phyloP scores from a whole-genome alignment of 1,284 basidiomycete species.

The Boletellus deceptivus region DNA sequence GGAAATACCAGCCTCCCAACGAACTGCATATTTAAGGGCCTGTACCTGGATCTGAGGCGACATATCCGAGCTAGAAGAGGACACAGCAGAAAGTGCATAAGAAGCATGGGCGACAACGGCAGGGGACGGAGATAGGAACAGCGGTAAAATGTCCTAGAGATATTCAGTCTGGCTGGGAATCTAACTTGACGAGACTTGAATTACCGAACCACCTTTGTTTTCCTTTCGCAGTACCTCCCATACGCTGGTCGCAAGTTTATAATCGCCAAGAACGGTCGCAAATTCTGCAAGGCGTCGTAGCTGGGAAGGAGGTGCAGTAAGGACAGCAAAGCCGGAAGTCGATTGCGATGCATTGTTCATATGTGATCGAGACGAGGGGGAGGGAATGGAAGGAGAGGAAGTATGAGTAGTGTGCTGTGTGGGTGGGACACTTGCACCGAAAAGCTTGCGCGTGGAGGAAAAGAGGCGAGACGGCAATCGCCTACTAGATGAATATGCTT shows the following conservation, averaged over 20 bases:
- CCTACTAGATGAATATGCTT: conserved; percentile 82
- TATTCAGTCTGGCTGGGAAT: conserved; percentile 12
- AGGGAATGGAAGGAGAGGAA: conserved; percentile 43
- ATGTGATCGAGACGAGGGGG: conserved; percentile 45
- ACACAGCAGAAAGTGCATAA: conserved; percentile 52
- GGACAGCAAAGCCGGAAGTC: conserved; percentile 30
- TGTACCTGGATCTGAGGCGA: conserved; percentile 62
- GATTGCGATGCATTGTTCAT: conserved; percentile 36
- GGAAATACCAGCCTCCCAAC: conserved; percentile 71
- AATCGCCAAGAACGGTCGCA: conserved; percentile 89
- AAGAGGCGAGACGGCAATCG: conserved; percentile 79
- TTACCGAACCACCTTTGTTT: conserved; percentile 70
- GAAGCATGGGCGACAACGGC: conserved; percentile 57
- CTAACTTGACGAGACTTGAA: conserved; percentile 1
- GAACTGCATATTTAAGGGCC: conserved; percentile 62
- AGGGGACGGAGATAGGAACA: conserved; percentile 65
- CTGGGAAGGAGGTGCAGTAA: conserved; percentile 52
- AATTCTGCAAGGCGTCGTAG: conserved; percentile 92
- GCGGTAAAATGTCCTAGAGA: conserved; percentile 67
- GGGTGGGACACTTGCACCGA: conserved; percentile 63
- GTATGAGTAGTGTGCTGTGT: conserved; percentile 43
- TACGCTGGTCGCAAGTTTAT: conserved; percentile 78
- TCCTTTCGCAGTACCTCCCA: conserved; percentile 89
- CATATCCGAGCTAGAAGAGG: conserved; percentile 44
- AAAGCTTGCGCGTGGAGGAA: conserved; percentile 88